Conservation (phyloP, 768 basidiomycete species). For the Lepiota brunneoincarnata region DNA sequence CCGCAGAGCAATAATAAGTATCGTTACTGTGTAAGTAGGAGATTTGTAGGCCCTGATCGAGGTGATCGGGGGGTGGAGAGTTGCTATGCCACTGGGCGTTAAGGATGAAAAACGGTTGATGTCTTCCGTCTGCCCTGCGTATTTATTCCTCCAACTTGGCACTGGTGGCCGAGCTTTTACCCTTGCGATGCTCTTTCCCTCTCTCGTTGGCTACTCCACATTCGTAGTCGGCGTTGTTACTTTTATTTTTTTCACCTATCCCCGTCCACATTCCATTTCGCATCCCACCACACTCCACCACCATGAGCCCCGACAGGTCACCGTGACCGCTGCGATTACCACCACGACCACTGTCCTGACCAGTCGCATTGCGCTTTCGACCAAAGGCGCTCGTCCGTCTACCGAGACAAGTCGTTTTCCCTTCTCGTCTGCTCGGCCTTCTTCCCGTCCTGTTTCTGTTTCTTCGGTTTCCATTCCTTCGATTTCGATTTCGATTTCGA, state of each 20-base stretch:
- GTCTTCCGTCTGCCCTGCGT: background rate
- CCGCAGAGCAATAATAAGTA: background rate
- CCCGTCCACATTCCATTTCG: background rate
- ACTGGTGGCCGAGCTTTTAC: conserved; percentile 6
- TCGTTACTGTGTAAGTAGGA: background rate
- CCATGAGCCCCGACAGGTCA: background rate
- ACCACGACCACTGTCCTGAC: background rate
- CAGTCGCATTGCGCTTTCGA: background rate
- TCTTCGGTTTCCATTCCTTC: too few species aligned
- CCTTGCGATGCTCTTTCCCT: background rate
- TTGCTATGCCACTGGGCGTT: conserved; percentile 1
- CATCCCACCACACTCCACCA: background rate
- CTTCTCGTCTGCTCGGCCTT: too few species aligned
- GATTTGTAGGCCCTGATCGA: background rate
- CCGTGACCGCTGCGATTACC: background rate
- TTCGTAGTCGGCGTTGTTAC: background rate
- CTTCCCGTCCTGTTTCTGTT: too few species aligned
- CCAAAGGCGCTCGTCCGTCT: background rate
- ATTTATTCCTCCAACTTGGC: background rate
- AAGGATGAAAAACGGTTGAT: background rate
- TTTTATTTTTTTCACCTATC: background rate
- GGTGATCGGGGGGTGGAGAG: background rate
- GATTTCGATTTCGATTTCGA: too few species aligned
- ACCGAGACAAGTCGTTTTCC: background rate
- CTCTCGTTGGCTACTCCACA: background rate